phyloP scores from a whole-genome alignment of 2,329 filamentous ascomycete species.

The Teratosphaeriaceae sp. region DNA sequence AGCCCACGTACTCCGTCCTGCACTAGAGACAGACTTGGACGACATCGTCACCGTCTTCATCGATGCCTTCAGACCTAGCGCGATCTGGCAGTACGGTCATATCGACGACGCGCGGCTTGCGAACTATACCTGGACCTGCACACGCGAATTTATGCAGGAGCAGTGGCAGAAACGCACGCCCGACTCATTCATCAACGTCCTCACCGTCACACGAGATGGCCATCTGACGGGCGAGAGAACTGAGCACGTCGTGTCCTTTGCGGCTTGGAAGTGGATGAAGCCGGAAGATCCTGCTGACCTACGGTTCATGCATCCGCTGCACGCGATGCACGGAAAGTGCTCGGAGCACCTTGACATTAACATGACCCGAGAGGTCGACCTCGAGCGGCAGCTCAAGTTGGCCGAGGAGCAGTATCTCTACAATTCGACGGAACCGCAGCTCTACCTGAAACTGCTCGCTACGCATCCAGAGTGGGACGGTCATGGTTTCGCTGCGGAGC shows the following conservation, averaged over 20 bases:
- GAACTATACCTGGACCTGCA: neutral
- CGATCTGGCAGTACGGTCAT: neutral
- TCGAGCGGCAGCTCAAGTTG: neutral
- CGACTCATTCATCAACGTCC: neutral
- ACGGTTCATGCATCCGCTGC: neutral
- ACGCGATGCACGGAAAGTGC: neutral
- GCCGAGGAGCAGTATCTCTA: neutral
- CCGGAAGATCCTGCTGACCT: neutral
- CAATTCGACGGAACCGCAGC: neutral
- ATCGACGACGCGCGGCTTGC: neutral
- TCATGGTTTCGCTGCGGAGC: neutral
- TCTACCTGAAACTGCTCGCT: neutral
- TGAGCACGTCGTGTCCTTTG: neutral
- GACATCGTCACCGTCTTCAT: neutral
- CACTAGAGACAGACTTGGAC: neutral
- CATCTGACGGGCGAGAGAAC: neutral
- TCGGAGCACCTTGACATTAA: neutral
- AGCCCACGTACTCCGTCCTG: neutral
- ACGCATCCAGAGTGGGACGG: constrained; percentile 1
- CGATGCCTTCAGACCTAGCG: neutral
- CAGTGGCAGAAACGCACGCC: neutral
- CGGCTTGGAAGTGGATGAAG: neutral
- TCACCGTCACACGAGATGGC: neutral
- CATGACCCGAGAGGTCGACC: neutral
- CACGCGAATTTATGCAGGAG: neutral